phyloP scores from a whole-genome alignment of 2,329 filamentous ascomycete species.

The Arachnopeziza araneosa region DNA sequence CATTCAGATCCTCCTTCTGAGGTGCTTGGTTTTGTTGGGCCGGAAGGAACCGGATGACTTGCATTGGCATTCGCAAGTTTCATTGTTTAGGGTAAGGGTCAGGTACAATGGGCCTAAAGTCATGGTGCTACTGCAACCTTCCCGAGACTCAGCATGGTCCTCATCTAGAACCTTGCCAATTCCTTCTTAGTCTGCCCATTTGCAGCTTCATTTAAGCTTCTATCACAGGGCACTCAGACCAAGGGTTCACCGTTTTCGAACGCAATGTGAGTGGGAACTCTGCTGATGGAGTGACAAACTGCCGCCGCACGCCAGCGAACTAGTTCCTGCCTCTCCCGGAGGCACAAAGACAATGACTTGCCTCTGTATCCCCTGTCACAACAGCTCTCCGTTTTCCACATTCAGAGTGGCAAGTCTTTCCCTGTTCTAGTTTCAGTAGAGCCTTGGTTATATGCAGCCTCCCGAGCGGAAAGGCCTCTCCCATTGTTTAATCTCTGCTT shows the following conservation, averaged over 20 bases:
- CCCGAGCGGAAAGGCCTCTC: not conserved
- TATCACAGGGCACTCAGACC: not conserved
- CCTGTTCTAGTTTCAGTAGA: not conserved
- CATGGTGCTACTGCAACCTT: not conserved
- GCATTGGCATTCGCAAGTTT: not conserved
- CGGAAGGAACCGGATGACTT: not conserved
- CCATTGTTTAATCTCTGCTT: not conserved
- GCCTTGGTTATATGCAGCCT: not conserved
- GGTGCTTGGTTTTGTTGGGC: not conserved
- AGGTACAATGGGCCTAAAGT: not conserved
- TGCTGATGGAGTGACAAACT: not conserved
- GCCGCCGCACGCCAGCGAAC: not conserved
- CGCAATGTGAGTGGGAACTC: not conserved
- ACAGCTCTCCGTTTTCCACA: not conserved
- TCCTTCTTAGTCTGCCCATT: not conserved
- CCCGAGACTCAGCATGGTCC: not conserved
- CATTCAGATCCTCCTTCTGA: not conserved
- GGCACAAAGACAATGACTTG: not conserved
- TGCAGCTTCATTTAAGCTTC: not conserved
- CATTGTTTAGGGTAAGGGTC: not conserved
- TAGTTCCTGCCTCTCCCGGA: not conserved
- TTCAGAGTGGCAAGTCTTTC: not conserved
- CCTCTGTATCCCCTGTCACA: not conserved
- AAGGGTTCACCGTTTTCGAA: not conserved
- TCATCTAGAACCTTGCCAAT: not conserved